Conservation (phyloP, 306 rosid species). For the Mimosa pudica region DNA sequence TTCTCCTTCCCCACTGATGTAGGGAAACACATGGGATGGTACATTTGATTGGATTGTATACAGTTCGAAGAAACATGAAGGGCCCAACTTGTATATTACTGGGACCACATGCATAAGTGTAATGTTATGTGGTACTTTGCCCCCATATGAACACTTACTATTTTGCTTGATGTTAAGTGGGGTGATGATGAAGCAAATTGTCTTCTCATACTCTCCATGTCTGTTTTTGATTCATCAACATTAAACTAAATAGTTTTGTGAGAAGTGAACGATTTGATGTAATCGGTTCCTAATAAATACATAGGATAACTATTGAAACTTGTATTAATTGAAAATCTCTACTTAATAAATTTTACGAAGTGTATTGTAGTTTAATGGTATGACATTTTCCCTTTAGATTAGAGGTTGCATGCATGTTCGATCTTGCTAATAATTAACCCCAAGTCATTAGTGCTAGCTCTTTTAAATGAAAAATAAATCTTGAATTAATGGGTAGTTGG, state of each 20-base stretch:
- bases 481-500: no score
- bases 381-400: no score
- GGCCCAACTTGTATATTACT: conserved; percentile 33
- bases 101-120: conserved; percentile 54
- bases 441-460: no score
- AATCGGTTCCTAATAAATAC: no score
- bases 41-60: conserved; percentile 48
- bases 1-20: conserved; percentile 35
- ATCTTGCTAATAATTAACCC: no score
- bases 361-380: no score
- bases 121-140: conserved; percentile 35
- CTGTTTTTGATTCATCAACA: conserved; percentile 43
- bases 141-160: conserved; percentile 41
- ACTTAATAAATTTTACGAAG: no score
- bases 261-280: no score
- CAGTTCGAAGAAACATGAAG: conserved; percentile 44
- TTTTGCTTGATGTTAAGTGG: conserved; percentile 21
- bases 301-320: neutral
- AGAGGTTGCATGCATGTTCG: no score
- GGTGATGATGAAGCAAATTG: conserved; percentile 41
- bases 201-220: conserved; percentile 47
- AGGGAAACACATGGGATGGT: conserved; percentile 53
- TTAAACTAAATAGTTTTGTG: neutral
- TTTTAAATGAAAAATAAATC: no score
- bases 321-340: no score